Evolutionary conservation across 2,329 filamentous ascomycete species (phyloP).

Genomic region (Fusarium multiceps): DNA sequence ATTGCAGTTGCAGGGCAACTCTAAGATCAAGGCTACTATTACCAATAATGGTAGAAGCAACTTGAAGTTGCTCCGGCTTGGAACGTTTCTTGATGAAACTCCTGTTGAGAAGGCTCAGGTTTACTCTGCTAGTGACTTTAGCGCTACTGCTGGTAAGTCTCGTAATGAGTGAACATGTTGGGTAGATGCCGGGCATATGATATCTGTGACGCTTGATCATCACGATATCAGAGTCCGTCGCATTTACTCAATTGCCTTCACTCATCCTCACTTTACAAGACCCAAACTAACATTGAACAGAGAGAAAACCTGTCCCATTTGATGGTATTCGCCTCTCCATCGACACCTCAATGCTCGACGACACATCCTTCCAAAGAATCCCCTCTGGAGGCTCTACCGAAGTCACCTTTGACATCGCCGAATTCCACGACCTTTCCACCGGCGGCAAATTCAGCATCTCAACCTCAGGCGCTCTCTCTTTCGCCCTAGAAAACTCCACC

Average conservation of each 20-base stretch:
- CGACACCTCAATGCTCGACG: slow-evolving; percentile 56
- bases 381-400: slow-evolving; percentile 62
- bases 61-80: slow-evolving; percentile 64
- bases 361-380: slow-evolving; percentile 63
- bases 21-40: slow-evolving; percentile 63
- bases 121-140: slow-evolving; percentile 50
- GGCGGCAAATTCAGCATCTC: slow-evolving; percentile 68
- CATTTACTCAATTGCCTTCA: too few species aligned
- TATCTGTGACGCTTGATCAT: too few species aligned
- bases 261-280: background rate
- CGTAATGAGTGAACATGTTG: too few species aligned
- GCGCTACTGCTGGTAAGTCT: slow-evolving; percentile 49
- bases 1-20: slow-evolving; percentile 62
- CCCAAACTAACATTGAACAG: slow-evolving; percentile 34
- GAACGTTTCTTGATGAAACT: slow-evolving; percentile 64
- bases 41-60: slow-evolving; percentile 63
- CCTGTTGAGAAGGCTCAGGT: slow-evolving; percentile 65
- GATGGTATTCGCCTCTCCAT: slow-evolving; percentile 65
- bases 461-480: slow-evolving; percentile 66
- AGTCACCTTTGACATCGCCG: slow-evolving; percentile 65
- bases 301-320: slow-evolving; percentile 58
- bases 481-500: slow-evolving; percentile 62
- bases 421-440: slow-evolving; percentile 63
- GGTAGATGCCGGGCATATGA: background rate
- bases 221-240: too few species aligned